Percentiles rank a stretch among this genome's conserved stretches.
These are phyloP conservation scores for Cystobasidium slooffiae DNA, from an alignment of 1,284 basidiomycete species.

Conservation along the genomic window DNA sequence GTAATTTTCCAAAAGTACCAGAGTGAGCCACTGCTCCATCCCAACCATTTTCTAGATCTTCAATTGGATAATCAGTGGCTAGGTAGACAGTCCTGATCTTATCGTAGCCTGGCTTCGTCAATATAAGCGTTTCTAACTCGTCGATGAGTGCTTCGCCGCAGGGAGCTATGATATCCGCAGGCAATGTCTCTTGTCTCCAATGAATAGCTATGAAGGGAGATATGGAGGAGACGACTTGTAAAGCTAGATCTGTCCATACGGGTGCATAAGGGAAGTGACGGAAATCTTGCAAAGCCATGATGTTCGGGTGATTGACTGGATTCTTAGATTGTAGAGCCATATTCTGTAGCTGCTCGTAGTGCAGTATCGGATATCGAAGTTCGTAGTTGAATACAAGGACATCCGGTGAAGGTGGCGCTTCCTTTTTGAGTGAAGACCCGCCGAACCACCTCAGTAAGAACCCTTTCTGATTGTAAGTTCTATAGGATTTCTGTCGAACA, in stretches of 20 bases:
- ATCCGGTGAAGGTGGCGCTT: slow-evolving; percentile 45
- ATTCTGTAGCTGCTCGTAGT: slow-evolving; percentile 38
- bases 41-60: slow-evolving; percentile 41
- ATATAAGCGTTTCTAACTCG: slow-evolving; percentile 46
- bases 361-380: slow-evolving; percentile 52
- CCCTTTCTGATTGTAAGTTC: slow-evolving; percentile 13
- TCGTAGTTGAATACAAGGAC: slow-evolving; percentile 55
- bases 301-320: background rate
- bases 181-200: slow-evolving; percentile 55
- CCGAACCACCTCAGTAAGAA: background rate
- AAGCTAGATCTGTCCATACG: slow-evolving; percentile 51
- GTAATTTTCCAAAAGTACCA: slow-evolving; percentile 53
- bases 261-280: slow-evolving; percentile 52
- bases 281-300: slow-evolving; percentile 45
- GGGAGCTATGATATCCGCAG: slow-evolving; percentile 47
- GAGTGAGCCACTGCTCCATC: slow-evolving; percentile 47
- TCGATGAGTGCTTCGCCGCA: slow-evolving; percentile 51
- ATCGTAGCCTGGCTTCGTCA: slow-evolving; percentile 42
- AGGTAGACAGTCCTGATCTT: slow-evolving; percentile 52
- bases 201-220: slow-evolving; percentile 53
- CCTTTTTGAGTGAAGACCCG: background rate
- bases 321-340: slow-evolving; percentile 9
- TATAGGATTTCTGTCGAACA: slow-evolving; percentile 45
- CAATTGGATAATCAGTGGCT: slow-evolving; percentile 55
- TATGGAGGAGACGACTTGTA: slow-evolving; percentile 42